Evolutionary conservation across 2,329 filamentous ascomycete genomes (phyloP), one percentile per base, ranked within the genome.

Genomic region (Ascochyta viciae-villosae): DNA sequence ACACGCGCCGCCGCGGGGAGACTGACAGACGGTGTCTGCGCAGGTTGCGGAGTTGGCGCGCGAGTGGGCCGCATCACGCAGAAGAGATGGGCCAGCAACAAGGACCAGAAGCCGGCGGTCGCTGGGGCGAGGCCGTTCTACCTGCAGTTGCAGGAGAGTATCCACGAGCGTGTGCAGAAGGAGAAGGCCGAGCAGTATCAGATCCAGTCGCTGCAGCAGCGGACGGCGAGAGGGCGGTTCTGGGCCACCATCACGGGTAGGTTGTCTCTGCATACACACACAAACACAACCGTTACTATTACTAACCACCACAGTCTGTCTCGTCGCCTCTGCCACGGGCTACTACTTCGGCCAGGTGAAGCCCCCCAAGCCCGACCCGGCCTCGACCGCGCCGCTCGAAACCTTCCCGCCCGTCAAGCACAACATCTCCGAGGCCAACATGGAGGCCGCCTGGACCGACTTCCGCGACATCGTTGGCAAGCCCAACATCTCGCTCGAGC

Each of bases 381-480:
- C 76, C n/a, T 88, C 86, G n/a, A 88, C 85, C 13, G 78, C 79
- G 1, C 77, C 83, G n/a, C 78, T 88, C 29, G 68, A 74, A 10
- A 74, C 77, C 42, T 71, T 81, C 43, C 74, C 74, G 10, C 73
- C 80, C 10, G 83, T 83, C 6, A 68, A 80, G 60, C 85, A 87
- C 64, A 82, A 88, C 65, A 80, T 82, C 34, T 80, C 83, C 10
- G 76, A 78, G 16, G 78, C 81, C 16, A 87, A 83, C 53, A 77
- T 88, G 53, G 84, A 89, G 70, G 85, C 86, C 9, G 86, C 86
- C 24, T 89, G 86, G 86, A 77, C 81, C 3, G 86, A 88, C 62
- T 84, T 88, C 69, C 81, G 83, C 53, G 78, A 81, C 39, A 84
- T 89, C 29, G 77, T 89, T 9, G 86, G 86, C 39, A 82, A 82